phyloP scores from a whole-genome alignment of 768 basidiomycete species.

The Ephemerocybe angulata region DNA sequence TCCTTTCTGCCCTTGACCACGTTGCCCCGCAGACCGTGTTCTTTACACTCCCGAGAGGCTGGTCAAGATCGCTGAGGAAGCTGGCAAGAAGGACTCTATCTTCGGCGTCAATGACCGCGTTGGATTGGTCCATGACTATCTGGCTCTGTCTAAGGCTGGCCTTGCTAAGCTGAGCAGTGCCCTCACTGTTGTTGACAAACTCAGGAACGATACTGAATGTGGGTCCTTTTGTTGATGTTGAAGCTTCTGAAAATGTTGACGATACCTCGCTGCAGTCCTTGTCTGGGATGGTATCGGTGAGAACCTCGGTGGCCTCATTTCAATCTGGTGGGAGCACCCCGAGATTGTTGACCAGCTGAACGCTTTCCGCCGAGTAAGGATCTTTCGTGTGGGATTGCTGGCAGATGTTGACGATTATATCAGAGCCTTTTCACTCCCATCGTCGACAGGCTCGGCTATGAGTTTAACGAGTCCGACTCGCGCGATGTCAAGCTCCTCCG shows the following conservation, averaged over 20 bases:
- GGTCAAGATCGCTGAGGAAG: slow-evolving; percentile 73
- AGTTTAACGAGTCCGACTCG: slow-evolving; percentile 62
- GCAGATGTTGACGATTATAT: slow-evolving; percentile 4
- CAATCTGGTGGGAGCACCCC: slow-evolving; percentile 82
- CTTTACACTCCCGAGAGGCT: slow-evolving; percentile 81
- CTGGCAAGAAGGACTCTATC: slow-evolving; percentile 55
- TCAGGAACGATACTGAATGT: slow-evolving; percentile 79
- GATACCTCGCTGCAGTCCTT: slow-evolving; percentile 45
- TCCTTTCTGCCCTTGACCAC: not conserved
- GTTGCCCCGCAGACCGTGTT: slow-evolving; percentile 61
- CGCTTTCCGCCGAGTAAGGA: slow-evolving; percentile 54
- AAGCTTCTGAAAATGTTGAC: not conserved
- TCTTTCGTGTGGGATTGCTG: not conserved
- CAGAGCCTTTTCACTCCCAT: slow-evolving; percentile 71
- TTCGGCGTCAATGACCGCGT: slow-evolving; percentile 86
- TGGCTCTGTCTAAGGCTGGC: slow-evolving; percentile 79
- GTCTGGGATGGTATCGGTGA: slow-evolving; percentile 74
- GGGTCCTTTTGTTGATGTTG: slow-evolving; percentile 24
- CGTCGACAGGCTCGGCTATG: slow-evolving; percentile 75
- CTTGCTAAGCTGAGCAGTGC: slow-evolving; percentile 72
- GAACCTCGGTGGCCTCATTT: slow-evolving; percentile 50
- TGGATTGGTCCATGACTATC: slow-evolving; percentile 80
- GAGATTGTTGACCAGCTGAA: slow-evolving; percentile 52
- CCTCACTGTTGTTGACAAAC: slow-evolving; percentile 64
- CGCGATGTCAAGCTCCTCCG: slow-evolving; percentile 69